Evolutionary conservation across 73 alveolate species (phyloP), one percentile per base, ranked within the genome.

Genomic region (Paramecium pentaurelia): DNA sequence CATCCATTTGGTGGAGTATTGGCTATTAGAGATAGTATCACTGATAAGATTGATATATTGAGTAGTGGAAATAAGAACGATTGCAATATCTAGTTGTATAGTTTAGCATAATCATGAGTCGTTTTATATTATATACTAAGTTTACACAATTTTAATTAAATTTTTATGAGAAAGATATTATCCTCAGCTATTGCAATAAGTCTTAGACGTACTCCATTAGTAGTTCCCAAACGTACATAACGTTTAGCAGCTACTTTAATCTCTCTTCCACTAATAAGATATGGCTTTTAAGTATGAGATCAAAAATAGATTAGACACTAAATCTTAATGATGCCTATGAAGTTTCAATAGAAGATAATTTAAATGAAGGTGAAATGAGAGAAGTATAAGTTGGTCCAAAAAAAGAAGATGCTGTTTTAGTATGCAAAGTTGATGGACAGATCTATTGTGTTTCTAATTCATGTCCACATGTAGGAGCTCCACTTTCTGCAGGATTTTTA

Each of bases 391-490:
- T 93, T 14, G 96, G 96, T 25, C 92, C 92, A 28, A 92, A 93
- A 40, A 75, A 92, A 64, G 97, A 94, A 47, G 94, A 93, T 45
- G 68, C 73, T 14, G 94, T 94, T 12, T 60, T 94, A 58, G 96
- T 94, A 25, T 71, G 90, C 49, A 80, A 86, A 60, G 95, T 93
- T 27, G 71, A 86, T 70, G 96, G 96, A 77, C 11, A 86, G 49
- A 28, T 68, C 16, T 93, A 86, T 54, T 93, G 95, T 11, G 92
- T 86, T 20, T 92, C 95, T 12, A 95, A 93, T 49, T 38, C 60
- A 40, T 97, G 99, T 92, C 91, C 98, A 68, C 99, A 97, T 86
- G 96, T 93, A 54, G 98, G 98, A n/a, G 98, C 97, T 28, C 97
- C 98, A 7, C 92, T 97, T 12, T 54, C 92, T 8, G 92, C 94